Base-by-base conservation (phyloP, 2,329 filamentous ascomycete species). In the Byssochlamys sp. region DNA sequence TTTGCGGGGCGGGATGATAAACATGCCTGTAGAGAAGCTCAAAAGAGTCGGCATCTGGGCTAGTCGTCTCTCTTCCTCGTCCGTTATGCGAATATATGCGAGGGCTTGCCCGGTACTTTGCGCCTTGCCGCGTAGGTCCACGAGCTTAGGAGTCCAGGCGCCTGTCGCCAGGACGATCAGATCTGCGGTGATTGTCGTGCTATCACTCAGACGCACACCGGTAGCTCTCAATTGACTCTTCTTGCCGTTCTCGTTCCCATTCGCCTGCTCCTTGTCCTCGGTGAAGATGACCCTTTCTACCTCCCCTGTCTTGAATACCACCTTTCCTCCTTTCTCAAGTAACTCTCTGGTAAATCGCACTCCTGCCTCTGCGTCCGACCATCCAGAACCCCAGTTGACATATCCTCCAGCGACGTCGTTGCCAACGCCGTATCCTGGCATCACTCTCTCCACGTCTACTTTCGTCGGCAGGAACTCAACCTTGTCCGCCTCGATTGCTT, bases 21-120 rank as follows among this genome's bases (percentile, higher is more conserved):
- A 83, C 50, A 81, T 78, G 2, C 81, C 80, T 1, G 71, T 75
- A 4, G 71, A 71, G 59, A 78, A 73, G 64, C 78, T 78, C 54
- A 79, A 66, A 54, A 78, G 67, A 4, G 90, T 87, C 0, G 91
- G 91, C 66, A 86, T 84, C 33, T 82, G 74, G 49, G 77, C 77
- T 10, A 96, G 77, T 3, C 72, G 71, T 14, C 77, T 76, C 72
- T 91, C 84, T 73, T 96, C 91, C 4, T 82, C 81, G 14, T 83
- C 76, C 0, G 84, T 87, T 64, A 97, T 81, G 61, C 84, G 79
- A 62, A 96, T 77, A 75, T 95, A 96, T 11, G 82, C 87, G 27
- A 97, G 70, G 0, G 84, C 82, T 67, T 97, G 92, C 12, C 90
- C 92, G 0, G 90, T 95, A 2, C 91, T 88, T 61, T 87, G 82